Conservation (phyloP, 1,139 yeast species). For the Zygotorulaspora mrakii region DNA sequence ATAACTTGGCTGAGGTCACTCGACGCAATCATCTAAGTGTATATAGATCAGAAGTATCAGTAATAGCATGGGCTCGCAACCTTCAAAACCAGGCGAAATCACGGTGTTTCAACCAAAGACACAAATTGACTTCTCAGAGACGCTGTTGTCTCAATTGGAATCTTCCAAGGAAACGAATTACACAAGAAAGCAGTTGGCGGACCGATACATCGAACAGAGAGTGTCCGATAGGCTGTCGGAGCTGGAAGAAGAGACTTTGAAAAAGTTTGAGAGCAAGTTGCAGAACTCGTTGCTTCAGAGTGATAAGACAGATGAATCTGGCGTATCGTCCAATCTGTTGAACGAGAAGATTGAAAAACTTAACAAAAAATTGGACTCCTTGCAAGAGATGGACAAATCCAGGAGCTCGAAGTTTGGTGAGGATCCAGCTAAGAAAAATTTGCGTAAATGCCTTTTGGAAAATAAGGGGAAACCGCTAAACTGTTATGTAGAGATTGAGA, state of each 20-base stretch:
- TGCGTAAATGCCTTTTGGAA: slow-evolving; percentile 61
- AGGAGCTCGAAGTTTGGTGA: slow-evolving; percentile 27
- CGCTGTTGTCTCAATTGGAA: slow-evolving; percentile 67
- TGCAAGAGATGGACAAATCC: slow-evolving; percentile 39
- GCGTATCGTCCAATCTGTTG: slow-evolving; percentile 35
- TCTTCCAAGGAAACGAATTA: slow-evolving; percentile 73
- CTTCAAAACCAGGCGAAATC: slow-evolving; percentile 56
- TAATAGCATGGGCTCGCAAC: slow-evolving; percentile 49
- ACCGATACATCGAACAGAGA: slow-evolving; percentile 71
- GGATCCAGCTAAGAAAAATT: slow-evolving; percentile 49
- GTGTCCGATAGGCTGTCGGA: slow-evolving; percentile 63
- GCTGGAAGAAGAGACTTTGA: slow-evolving; percentile 57
- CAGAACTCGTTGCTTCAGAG: slow-evolving; percentile 42
- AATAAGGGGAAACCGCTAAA: slow-evolving; percentile 74
- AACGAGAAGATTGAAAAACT: slow-evolving; percentile 46
- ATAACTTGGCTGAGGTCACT: neutral
- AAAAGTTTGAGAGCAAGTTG: slow-evolving; percentile 52
- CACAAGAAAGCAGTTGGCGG: slow-evolving; percentile 75
- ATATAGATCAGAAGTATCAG: neutral
- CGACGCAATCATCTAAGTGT: neutral
- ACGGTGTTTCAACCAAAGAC: slow-evolving; percentile 67
- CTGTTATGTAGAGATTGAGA: slow-evolving; percentile 83
- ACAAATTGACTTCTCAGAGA: slow-evolving; percentile 71
- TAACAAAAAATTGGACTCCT: slow-evolving; percentile 40
- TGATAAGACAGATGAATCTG: slow-evolving; percentile 33